Evolutionary conservation across 495 filamentous ascomycete species (phyloP), one percentile per base, ranked within the genome.

Genomic region (Amphirosellinia nigrospora): DNA sequence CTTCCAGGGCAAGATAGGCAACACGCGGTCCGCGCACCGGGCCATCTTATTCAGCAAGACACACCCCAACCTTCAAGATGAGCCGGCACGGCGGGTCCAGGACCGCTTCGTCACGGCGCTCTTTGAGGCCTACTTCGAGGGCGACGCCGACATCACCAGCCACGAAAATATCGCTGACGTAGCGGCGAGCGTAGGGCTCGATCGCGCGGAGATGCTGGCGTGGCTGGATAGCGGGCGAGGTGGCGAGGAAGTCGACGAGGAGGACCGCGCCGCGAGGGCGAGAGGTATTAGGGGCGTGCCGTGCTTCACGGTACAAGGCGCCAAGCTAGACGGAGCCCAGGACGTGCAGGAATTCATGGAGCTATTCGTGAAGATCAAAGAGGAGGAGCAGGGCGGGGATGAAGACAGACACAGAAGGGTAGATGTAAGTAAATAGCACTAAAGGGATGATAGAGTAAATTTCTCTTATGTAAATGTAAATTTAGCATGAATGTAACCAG

Each of bases 71-170:
- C 4, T 21, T 23, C 7, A 11, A 34, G 5, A 4, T 41, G 34
- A 41, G n/a, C 34, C 32, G 10, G 21, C n/a, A 13, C 39, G 74
- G 80, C 45, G 82, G 81, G 59, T 88, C 23, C 89, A 94, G 77
- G 90, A 87, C 7, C 82, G 84, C 23, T 85, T 94, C 28, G 86
- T 93, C 1, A 86, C 90, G 72, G 83, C 89, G 64, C 77, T 97
- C 8, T 94, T 96, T 79, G 82, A 80, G 26, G 84, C 86, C 7
- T 93, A 95, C 72, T 94, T 94, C 65, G 92, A 96, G 78, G 86
- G 91, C 16, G 90, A 91, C 74, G 84, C 87, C 74, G 93, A 96
- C 72, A 91, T 96, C 69, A 95, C 92, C 0, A 86, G 86, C 68
- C 81, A 82, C 38, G 85, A 82, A 6, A 84, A 89, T 19, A 78